phyloP scores from a whole-genome alignment of 192 early-diverging fungal genomes.

The Oehlia diaphana region DNA sequence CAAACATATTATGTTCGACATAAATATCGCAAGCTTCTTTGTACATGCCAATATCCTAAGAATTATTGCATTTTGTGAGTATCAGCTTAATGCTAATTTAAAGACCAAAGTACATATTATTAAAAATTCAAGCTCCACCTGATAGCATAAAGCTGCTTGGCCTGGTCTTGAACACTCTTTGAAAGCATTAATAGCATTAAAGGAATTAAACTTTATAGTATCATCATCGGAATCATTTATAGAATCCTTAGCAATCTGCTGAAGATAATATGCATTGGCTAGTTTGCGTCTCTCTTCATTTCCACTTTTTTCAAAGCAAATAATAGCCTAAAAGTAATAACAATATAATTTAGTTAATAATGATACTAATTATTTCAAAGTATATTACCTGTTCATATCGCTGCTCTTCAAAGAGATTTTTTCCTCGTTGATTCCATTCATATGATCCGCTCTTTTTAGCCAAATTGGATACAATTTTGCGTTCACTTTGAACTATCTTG shows the following conservation, averaged over 20 bases:
- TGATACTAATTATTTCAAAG: background rate
- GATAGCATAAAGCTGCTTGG: constrained; percentile 20
- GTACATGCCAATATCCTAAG: background rate
- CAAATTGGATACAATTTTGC: background rate
- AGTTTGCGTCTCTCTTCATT: background rate
- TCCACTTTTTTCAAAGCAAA: constrained; percentile 20
- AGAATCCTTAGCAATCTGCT: constrained; percentile 12
- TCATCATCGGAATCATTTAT: constrained; percentile 10
- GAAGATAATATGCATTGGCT: constrained; percentile 16
- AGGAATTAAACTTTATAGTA: background rate
- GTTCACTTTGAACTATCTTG: background rate
- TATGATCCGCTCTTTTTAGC: constrained; percentile 5
- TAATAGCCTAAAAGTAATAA: constrained; percentile 14
- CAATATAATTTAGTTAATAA: background rate
- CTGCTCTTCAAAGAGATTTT: background rate
- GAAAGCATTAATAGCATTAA: background rate
- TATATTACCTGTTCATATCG: constrained; percentile 17
- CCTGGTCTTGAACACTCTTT: background rate
- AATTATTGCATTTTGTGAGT: background rate
- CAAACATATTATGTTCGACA: background rate
- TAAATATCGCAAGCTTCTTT: constrained; percentile 8
- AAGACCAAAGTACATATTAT: too few relatives aligned
- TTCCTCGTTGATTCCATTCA: constrained; percentile 23
- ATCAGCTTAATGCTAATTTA: too few relatives aligned
- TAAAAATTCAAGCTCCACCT: background rate